Evolutionary conservation across 2,329 filamentous ascomycete species (phyloP).

Genomic region (Fusarium sarcochroum): DNA sequence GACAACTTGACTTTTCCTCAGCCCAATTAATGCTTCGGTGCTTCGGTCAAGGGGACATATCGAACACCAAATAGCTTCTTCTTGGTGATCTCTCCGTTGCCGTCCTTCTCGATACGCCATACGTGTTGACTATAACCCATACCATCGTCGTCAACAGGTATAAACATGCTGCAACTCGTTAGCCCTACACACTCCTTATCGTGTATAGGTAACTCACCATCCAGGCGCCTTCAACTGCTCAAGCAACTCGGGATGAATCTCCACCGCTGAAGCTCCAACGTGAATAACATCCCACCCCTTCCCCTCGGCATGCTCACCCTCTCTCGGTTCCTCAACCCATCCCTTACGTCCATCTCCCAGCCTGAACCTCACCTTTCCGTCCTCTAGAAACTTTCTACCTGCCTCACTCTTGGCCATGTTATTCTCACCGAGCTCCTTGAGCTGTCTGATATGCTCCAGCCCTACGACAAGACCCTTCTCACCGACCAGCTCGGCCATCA

Average conservation of each 20-base stretch:
- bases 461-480: constrained; percentile 71
- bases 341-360: constrained; percentile 81
- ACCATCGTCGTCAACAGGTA: constrained; percentile 75
- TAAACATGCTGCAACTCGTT: constrained; percentile 72
- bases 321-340: constrained; percentile 62
- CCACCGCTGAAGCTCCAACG: constrained; percentile 87
- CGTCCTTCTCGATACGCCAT: constrained; percentile 81
- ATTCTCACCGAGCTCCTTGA: constrained; percentile 71
- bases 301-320: constrained; percentile 63
- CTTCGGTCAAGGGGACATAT: constrained; percentile 84
- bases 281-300: constrained; percentile 91
- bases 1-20: background rate
- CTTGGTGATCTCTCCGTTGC: constrained; percentile 71
- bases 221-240: constrained; percentile 85
- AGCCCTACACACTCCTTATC: constrained; percentile 16
- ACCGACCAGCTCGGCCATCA: constrained; percentile 83
- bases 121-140: constrained; percentile 71
- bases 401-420: constrained; percentile 76
- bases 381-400: constrained; percentile 72
- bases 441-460: constrained; percentile 78
- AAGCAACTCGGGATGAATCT: constrained; percentile 79
- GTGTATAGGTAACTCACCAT: constrained; percentile 65
- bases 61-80: constrained; percentile 77
- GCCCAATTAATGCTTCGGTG: constrained; percentile 58
- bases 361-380: constrained; percentile 78